Evolutionary conservation across 139 green algal species (phyloP).

Genomic region (Pseudopediastrum boryanum): DNA sequence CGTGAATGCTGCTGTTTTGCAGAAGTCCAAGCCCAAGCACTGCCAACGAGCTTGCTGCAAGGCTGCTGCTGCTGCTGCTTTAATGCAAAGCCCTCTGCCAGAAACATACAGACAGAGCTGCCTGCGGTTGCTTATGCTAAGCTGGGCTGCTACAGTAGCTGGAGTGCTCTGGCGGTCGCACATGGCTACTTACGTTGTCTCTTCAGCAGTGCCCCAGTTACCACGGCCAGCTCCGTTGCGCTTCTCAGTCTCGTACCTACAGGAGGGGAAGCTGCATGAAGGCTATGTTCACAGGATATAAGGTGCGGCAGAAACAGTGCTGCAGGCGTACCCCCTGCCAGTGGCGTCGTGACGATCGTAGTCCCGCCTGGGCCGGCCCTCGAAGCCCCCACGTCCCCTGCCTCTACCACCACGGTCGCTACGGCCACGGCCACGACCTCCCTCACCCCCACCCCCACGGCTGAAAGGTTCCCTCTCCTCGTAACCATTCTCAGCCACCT

Average conservation of each 20-base stretch:
- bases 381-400: conserved; percentile 40
- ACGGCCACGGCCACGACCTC: conserved; percentile 15
- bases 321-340: conserved; percentile 61
- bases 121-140: not conserved
- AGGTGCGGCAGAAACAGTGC: not conserved
- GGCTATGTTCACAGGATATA: not conserved
- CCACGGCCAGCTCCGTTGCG: conserved; percentile 72
- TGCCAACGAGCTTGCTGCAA: not conserved
- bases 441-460: conserved; percentile 29
- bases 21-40: no score
- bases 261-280: no score
- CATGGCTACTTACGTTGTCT: conserved; percentile 17
- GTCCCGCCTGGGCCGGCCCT: conserved; percentile 57
- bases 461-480: conserved; percentile 14
- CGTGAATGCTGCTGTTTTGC: no score
- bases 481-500: conserved; percentile 26
- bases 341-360: conserved; percentile 86
- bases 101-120: not conserved
- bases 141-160: not conserved
- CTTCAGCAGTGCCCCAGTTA: conserved; percentile 82
- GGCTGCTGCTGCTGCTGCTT: not conserved
- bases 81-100: not conserved
- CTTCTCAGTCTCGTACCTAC: conserved; percentile 85
- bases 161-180: not conserved
- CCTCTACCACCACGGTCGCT: conserved; percentile 42